Base-by-base conservation (phyloP, 169 alveolate genomes). In the Plasmodium sp. region DNA sequence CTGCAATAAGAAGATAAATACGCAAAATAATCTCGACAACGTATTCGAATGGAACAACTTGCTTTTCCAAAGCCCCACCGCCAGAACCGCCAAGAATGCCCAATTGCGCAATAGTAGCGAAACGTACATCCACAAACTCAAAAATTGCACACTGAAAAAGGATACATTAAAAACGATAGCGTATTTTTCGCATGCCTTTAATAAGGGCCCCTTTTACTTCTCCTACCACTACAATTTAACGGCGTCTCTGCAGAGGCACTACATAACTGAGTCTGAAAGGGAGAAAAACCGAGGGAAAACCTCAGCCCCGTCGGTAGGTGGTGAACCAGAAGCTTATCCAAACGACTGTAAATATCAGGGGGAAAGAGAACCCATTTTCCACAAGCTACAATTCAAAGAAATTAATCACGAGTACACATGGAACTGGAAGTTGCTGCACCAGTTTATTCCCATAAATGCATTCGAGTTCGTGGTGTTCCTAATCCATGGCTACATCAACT, bases 161-260 rank as follows among this genome's bases (percentile, higher is more conserved):
- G 94, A 81, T 41, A 71, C 74, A 41, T 71, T 90, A 71, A 81
- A 90, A 62, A 90, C 83, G 18, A 31, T 90, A 45, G 75, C 18
- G 33, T 81, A 54, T 51, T 90, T 90, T 90, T 31, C 72, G 62
- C 90, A 54, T 34, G 94, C 94, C 54, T 90, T 90, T 90, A 90
- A 90, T 36, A 90, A 90, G 74, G 94, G 94, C 27, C 94, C 94
- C 14, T 90, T 81, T 54, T 90, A 90, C 83, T 90, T 90, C 74
- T 90, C 94, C 22, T 90, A 90, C 14, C 83, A 90, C 75, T 90
- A 90, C 36, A 90, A 90, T 81, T 90, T 90, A 67, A 90, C 84
- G 22, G 51, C 51, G 18, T 90, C 94, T 62, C 84, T 90, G n/a
- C 94, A 90, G 54, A 90, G 39, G 36, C 33, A 67, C 2, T 90